Evolutionary conservation across 1,284 basidiomycete species (phyloP).

Genomic region (Pascua sp.): DNA sequence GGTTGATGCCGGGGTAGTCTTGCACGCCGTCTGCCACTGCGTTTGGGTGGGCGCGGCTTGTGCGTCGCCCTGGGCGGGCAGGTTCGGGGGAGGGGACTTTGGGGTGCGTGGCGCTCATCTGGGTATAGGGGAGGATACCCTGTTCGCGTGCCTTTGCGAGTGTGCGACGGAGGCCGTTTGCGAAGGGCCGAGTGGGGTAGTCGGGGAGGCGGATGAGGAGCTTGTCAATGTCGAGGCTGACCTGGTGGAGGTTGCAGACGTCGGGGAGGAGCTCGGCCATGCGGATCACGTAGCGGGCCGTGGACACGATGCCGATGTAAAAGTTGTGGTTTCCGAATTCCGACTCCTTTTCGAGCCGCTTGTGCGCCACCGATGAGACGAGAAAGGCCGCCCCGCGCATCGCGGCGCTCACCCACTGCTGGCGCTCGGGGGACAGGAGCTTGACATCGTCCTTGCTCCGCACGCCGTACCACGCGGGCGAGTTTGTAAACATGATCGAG

Average conservation of each 20-base stretch:
- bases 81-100: not conserved
- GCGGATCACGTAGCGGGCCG: constrained; percentile 18
- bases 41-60: not conserved
- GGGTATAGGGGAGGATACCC: constrained; percentile 13
- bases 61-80: not conserved
- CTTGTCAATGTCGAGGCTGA: constrained; percentile 17
- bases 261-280: constrained; percentile 16
- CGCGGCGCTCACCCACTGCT: constrained; percentile 11
- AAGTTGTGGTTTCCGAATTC: constrained; percentile 21
- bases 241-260: constrained; percentile 12
- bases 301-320: constrained; percentile 15
- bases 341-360: constrained; percentile 17
- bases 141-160: constrained; percentile 13
- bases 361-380: constrained; percentile 10
- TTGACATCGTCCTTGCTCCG: constrained; percentile 11
- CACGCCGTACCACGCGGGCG: constrained; percentile 16
- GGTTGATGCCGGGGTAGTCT: constrained; percentile 14
- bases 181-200: constrained; percentile 9
- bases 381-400: constrained; percentile 12
- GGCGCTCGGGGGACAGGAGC: constrained; percentile 10
- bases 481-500: constrained; percentile 14
- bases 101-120: constrained; percentile 7
- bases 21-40: not conserved
- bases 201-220: constrained; percentile 5
- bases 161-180: constrained; percentile 14